Evolutionary conservation across 805 yeast genomes (phyloP).

Genomic region (Candida parachauliodes): DNA sequence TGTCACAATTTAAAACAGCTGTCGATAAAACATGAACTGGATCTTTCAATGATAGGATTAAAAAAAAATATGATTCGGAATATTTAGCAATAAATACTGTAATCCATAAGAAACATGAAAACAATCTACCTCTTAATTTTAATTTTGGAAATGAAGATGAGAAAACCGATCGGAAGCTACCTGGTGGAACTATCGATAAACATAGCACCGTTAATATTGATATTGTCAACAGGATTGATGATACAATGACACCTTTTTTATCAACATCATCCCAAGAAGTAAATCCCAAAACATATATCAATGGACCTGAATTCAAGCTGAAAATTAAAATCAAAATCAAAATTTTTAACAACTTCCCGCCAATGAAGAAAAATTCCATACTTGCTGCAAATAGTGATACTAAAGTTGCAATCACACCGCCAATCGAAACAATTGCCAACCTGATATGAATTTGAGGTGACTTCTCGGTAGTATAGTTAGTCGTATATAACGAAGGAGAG

Average conservation of each 20-base stretch:
- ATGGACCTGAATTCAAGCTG: conserved; percentile 22
- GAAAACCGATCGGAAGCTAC: conserved; percentile 10
- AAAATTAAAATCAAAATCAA: conserved; percentile 12
- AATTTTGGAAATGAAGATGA: conserved; percentile 21
- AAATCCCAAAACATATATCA: conserved; percentile 26
- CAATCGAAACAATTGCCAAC: conserved; percentile 43
- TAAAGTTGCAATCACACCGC: conserved; percentile 40
- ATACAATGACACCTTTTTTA: conserved; percentile 19
- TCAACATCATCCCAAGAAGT: conserved; percentile 23
- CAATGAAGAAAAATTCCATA: conserved; percentile 23
- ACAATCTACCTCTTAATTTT: conserved; percentile 17
- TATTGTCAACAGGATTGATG: conserved; percentile 23
- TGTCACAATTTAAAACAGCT: conserved; percentile 25
- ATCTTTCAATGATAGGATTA: conserved; percentile 33
- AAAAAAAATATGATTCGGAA: conserved; percentile 33
- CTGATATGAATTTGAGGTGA: conserved; percentile 35
- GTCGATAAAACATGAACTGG: conserved; percentile 27
- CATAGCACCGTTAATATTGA: conserved; percentile 27
- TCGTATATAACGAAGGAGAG: conserved; percentile 48
- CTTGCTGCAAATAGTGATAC: conserved; percentile 23
- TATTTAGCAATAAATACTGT: conserved; percentile 31
- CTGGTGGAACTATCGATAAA: conserved; percentile 26
- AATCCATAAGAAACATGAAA: conserved; percentile 27
- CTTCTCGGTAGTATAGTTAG: conserved; percentile 40
- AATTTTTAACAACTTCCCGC: conserved; percentile 22